A percentile compares a stretch with the other conserved stretches of the same genome.
Evolutionary conservation across 306 rosid genomes (phyloP).

Genomic region (Quercus ilex): DNA sequence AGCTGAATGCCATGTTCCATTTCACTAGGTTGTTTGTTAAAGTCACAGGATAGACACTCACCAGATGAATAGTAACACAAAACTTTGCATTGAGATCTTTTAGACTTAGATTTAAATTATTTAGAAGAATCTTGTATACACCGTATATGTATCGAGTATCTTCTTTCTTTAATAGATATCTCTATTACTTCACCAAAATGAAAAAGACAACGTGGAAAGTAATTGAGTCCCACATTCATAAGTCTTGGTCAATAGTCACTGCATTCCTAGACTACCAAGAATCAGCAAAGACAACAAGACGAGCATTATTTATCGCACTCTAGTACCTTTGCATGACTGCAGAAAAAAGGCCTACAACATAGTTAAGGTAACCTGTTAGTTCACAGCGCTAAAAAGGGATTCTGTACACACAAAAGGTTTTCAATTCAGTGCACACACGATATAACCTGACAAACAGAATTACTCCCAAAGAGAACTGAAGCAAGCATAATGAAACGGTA

Average conservation of each 20-base stretch:
- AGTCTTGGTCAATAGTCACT: not conserved
- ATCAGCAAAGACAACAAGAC: not conserved
- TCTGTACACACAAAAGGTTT: not conserved
- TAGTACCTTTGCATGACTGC: not conserved
- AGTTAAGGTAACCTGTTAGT: not conserved
- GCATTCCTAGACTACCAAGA: not conserved
- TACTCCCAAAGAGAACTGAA: not conserved
- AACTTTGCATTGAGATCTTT: no score
- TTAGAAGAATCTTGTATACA: no score
- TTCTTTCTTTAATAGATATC: no score
- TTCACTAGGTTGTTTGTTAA: not conserved
- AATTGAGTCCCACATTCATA: not conserved
- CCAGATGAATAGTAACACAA: not conserved
- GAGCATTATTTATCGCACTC: not conserved
- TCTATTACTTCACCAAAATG: no score
- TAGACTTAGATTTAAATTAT: no score
- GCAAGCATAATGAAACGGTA: not conserved
- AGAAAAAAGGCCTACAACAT: not conserved
- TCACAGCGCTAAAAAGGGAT: not conserved
- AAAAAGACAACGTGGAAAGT: not conserved
- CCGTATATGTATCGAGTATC: no score
- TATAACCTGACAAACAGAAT: not conserved
- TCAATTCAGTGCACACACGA: not conserved
- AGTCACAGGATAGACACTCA: not conserved
- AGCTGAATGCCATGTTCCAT: not conserved